Base-by-base conservation (phyloP, 1,139 yeast genomes). In the Wickerhamomyces sp. region DNA sequence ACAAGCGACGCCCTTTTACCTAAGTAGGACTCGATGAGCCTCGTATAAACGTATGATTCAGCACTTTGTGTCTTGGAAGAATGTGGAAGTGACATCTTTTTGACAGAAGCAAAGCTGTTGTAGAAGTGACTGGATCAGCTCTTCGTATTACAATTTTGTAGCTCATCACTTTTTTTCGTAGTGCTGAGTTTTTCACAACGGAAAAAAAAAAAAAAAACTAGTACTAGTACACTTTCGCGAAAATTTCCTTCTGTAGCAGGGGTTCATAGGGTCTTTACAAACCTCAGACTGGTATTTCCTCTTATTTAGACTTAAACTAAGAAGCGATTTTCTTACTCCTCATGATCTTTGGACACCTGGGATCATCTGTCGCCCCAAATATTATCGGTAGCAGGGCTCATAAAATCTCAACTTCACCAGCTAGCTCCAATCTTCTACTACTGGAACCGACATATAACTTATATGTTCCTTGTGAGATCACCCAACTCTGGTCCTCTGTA, bases 1-100 rank as follows among this genome's bases (percentile, higher is more conserved):
- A 84, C 68, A 7, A 68, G 60, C 2, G 85, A 73, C 1, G 89
- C 86, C 42, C 78, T 75, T 55, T 79, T 84, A 5, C 94, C 94
- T 23, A 85, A 61, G 55, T 76, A 79, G 1, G 75, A 66, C 50
- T 73, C 73, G 10, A 82, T 72, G 14, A 83, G 58, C 36, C 76
- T 70, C 0, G 83, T 71, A 60, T 73, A 79, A 33, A 84, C 65
- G 57, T 72, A 79, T 29, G 84, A 75, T 57, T 73, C 74, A 0
- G 93, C 82, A n/a, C 84, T 78, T 62, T 78, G 78, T 1, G 77
- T 71, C 48, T 74, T 69, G 9, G 73, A 54, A 3, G 67, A 45
- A 14, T 39, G 47, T 6, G 51, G 52, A 7, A 49, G 41, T 14
- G 47, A 48, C 49, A 43, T 43, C 14, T 6, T 33, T 14, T 6